Evolutionary conservation across 2,329 filamentous ascomycete genomes (phyloP), one percentile per base, ranked within the genome.

Genomic region (Fusarium sp.): DNA sequence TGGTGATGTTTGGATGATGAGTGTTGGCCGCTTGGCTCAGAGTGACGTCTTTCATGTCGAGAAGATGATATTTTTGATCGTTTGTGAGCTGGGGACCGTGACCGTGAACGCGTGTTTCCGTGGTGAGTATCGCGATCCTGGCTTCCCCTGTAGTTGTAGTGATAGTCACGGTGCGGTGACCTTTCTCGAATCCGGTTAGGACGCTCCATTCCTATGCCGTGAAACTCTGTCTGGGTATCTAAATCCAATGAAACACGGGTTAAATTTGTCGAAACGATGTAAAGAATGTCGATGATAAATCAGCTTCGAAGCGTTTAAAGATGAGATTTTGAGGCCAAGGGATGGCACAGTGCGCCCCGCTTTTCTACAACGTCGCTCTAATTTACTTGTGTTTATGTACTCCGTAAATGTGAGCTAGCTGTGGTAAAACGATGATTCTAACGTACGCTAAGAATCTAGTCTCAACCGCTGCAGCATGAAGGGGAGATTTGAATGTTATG

Each of bases 281-380:
- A 29, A 21, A 20, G 31, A 62, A 45, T 13, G 25, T 43, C 21
- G 46, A 33, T 52, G 41, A 36, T 49, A 40, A 36, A 51, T 35
- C 42, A 49, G 55, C 49, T 55, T 70, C 56, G 37, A 37, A 40
- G 57, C 42, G 55, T 56, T 53, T 49, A 18, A 43, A 50, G 36
- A 53, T 42, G 57, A 63, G 67, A 71, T 66, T 69, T 71, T 57
- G 68, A 52, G 40, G 49, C 66, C 53, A 55, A 61, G 67, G 58
- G 51, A 57, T 62, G 20, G 42, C 59, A 73, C 71, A 73, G 71
- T 73, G 71, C 71, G 71, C 57, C n/a, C 71, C 71, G 42, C 71
- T 59, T 69, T 69, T 64, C 36, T 33, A 41, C 2, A 27, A 46
- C 40, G 37, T 47, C 45, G 27, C 58, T 39, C 37, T 39, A 41